Evolutionary conservation across 345 rosid species (phyloP).

Genomic region (Excoecaria agallocha): DNA sequence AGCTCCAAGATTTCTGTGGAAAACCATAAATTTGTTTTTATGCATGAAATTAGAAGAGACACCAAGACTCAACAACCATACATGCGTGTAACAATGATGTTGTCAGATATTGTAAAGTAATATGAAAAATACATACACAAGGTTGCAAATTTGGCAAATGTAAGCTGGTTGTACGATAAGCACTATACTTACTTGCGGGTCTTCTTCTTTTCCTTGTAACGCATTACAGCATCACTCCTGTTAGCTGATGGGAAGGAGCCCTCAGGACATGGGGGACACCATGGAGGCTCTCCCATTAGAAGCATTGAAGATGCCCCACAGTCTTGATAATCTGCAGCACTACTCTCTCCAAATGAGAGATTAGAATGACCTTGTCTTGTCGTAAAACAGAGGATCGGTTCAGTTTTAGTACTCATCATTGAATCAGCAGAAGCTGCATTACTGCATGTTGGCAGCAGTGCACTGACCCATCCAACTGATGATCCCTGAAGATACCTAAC

Average conservation of each 20-base stretch:
- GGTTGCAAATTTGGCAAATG: neutral
- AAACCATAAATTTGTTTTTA: neutral
- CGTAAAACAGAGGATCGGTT: conserved; percentile 62
- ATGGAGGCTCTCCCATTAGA: conserved; percentile 84
- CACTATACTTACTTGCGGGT: conserved; percentile 78
- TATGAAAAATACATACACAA: neutral
- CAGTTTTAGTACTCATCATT: conserved; percentile 83
- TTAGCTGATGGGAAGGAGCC: conserved; percentile 53
- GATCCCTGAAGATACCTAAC: conserved; percentile 41
- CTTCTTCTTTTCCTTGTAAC: conserved; percentile 96
- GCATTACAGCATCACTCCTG: conserved; percentile 78
- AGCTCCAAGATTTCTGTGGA: neutral
- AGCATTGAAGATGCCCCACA: conserved; percentile 81
- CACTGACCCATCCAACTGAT: conserved; percentile 47
- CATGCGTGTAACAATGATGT: too few species aligned
- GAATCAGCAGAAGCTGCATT: conserved; percentile 82
- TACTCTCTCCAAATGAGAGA: conserved; percentile 90
- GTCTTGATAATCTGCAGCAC: conserved; percentile 79
- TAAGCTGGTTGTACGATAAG: neutral
- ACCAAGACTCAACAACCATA: too few species aligned
- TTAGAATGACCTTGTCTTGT: conserved; percentile 55
- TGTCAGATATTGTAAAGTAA: neutral
- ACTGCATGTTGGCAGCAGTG: conserved; percentile 66
- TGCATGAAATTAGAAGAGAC: neutral
- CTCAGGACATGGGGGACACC: conserved; percentile 72